Base-by-base conservation (phyloP, 148 eudicot genomes). In the Rhododendron ferrugineum region DNA sequence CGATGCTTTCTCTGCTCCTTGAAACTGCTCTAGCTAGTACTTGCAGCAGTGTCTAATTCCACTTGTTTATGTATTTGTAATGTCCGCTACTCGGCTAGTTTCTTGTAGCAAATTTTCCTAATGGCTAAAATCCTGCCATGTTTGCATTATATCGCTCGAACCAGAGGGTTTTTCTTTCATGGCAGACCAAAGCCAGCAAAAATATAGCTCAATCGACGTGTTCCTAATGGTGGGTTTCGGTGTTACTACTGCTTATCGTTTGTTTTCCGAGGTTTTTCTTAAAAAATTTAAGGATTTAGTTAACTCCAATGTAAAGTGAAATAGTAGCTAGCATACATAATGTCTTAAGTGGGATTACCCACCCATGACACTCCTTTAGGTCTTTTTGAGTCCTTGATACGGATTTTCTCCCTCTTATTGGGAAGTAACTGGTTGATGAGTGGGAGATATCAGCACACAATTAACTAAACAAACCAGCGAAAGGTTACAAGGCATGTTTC, bases 1-100 rank as follows among this genome's bases (percentile, higher is more conserved):
- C 18, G 90, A 88, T 50, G 83, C 47, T 64, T 88, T 88, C 76
- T 83, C 78, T 30, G 44, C 80, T 76, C 89, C 89, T 75, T 85
- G 47, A 81, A 16, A 36, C 20, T 70, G 37, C 78, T 37, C 46
- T 37, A n/a, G 15, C 15, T 20, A 32, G 28, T 37, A 58, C 64
- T 16, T 2, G 66, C 13, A 30, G 44, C 13, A 37, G 82, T 50
- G 58, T 79, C 60, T 46, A 15, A 11, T 9, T 2, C 30, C 30
- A 15, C 18, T 26, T n/a, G 4, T 22, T 11, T 20, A n/a, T 11
- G 56, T 15, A 70, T 9, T 28, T 26, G 11, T 28, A 26, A 66
- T 26, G 34, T 66, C 73, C 1, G 11, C 32, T 66, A 26, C 3
- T 66, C 15, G 73, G 34, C 34, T 66, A 23, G 32, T n/a, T 26